phyloP scores from a whole-genome alignment of 1,284 basidiomycete genomes.

The Mrakiaceae sp. region DNA sequence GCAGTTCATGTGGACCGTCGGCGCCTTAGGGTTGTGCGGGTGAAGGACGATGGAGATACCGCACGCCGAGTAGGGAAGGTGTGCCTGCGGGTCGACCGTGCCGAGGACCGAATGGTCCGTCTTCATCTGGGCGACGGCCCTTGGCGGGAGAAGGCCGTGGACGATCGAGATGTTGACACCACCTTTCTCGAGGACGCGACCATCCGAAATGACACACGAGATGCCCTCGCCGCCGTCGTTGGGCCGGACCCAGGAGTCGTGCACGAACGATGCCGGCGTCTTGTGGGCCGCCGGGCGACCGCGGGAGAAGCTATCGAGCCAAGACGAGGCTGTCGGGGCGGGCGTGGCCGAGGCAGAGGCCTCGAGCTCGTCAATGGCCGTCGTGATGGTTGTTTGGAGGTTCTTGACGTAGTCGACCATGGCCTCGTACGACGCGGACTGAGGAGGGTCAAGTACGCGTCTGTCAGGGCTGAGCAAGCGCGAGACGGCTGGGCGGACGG shows the following conservation, averaged over 20 bases:
- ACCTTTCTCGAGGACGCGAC: constrained; percentile 78
- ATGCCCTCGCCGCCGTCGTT: constrained; percentile 70
- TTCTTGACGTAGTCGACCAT: constrained; percentile 3
- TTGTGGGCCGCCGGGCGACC: background rate
- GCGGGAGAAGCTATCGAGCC: background rate
- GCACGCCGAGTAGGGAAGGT: constrained; percentile 86
- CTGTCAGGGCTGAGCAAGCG: background rate
- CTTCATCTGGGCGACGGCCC: constrained; percentile 87
- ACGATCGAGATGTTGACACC: constrained; percentile 94
- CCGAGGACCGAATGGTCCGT: constrained; percentile 56
- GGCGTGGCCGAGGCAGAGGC: background rate
- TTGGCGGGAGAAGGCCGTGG: constrained; percentile 73
- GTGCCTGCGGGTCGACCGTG: constrained; percentile 20
- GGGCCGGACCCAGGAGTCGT: constrained; percentile 51
- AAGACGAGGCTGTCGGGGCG: background rate
- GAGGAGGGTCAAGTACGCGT: background rate
- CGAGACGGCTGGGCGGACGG: background rate
- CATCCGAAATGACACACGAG: constrained; percentile 73
- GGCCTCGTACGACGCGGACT: constrained; percentile 8
- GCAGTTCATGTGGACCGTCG: constrained; percentile 94
- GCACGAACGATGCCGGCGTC: constrained; percentile 3
- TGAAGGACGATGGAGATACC: constrained; percentile 92
- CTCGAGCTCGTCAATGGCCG: constrained; percentile 6
- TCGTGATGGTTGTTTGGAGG: constrained; percentile 10
- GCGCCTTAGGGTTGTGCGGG: constrained; percentile 79